Base-by-base conservation (phyloP, 768 basidiomycete species). In the Suillus hirtellus region DNA sequence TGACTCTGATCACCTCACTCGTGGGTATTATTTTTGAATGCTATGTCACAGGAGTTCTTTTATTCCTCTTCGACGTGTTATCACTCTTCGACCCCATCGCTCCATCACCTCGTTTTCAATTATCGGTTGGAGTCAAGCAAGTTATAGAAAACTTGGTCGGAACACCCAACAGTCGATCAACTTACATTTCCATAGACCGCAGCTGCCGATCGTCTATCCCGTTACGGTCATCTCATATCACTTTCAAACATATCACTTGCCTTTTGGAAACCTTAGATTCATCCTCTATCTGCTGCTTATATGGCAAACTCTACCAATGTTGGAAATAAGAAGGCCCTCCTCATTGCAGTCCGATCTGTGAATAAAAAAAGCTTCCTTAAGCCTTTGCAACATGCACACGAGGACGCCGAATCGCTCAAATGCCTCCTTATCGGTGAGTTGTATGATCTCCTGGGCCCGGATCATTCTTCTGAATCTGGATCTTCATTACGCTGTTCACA, bases 401-500 rank as follows among this genome's bases (percentile, higher is more conserved):
- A 19, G 31, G 66, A 74, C 14, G 72, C 67, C n/a, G 14, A 44
- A 53, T 34, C 34, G 4, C 19, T 74, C 24, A 53, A 46, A 34
- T 34, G 19, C 46, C 64, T 75, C 21, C 59, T 74, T 4, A 73
- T 70, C 50, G 72, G 72, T 75, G 63, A 31, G 8, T 21, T n/a
- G 50, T 14, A 60, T 7, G 2, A 35, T 31, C 50, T 50, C 27
- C 7, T 34, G 11, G 5, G 11, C 31, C 34, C 27, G 14, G 15
- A 14, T 34, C 7, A 4, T 59, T 42, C 52, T 17, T 27, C 34
- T n/a, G 9, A 55, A 31, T 24, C 49, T 59, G 15, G 19, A 31
- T n/a, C 31, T 21, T n/a, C 10, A 21, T 15, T n/a, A 34, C 17
- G 1, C 4, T 8, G n/a, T 38, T 38, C 3, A 35, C 43, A 81